Evolutionary conservation across 805 yeast species (phyloP), one percentile per base, ranked within the genome.

Genomic region (Kodamaea jinghongensis): DNA sequence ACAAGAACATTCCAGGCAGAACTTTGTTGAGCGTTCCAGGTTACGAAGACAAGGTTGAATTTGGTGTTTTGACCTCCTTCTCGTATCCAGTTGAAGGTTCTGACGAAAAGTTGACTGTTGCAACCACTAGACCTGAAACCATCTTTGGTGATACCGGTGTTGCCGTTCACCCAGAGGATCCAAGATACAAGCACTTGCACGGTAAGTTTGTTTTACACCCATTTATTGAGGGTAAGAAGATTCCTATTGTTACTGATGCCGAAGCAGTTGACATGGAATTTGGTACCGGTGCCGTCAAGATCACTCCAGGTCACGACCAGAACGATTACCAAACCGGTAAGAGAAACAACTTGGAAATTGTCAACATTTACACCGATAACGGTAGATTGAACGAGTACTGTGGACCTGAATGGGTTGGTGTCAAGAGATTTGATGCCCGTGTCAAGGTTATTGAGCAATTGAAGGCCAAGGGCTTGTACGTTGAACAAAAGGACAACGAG

Each of bases 281-380:
- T 53, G 99, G 99, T 76, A 93, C 99, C 47, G 99, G 99, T 83
- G 99, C 99, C 35, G 99, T 93, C 47, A 93, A 93, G 70, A 93
- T 93, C 61, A 93, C 99, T 10, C 99, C 99, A 44, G 97, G 96
- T 31, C 99, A 93, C 67, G 99, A 93, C 69, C 85, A 81, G 56
- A 93, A 93, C 76, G 99, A 93, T 87, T 89, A 87, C 76, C 76
- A 73, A 59, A 88, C 96, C 39, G 99, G 99, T 72, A 90, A 86
- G 71, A 89, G 99, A 71, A 86, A 88, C 65, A 72, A 79, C 57
- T 75, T 93, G 55, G 96, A 88, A 61, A 79, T 88, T 56, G 76
- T 93, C 67, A 90, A 88, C 67, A 89, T 93, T 49, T 71, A 86
- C 53, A 91, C 96, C 41, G 98, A 93, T 58, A 86, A 88, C 56